Base-by-base conservation (phyloP, 257 asterid genomes). In the Cinchona pubescens region DNA sequence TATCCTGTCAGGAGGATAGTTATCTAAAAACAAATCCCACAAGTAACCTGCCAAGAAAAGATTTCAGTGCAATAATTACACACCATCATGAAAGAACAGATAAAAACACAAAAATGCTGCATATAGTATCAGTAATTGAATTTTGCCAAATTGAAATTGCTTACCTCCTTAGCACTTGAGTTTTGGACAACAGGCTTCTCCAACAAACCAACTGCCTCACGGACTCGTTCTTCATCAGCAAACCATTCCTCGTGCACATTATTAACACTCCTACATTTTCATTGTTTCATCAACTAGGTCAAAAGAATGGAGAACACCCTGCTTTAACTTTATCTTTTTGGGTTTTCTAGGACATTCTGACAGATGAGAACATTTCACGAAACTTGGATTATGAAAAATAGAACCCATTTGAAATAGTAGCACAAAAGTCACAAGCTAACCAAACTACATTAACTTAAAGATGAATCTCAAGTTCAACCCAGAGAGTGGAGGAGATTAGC, bases 181-280 rank as follows among this genome's bases (percentile, higher is more conserved):
- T 74, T 72, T 75, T 75, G 85, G 75, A 85, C 79, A 77, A 76
- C 73, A 29, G 90, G 90, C 63, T 83, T 86, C 78, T 93, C 97
- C 85, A 93, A 78, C 73, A 93, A 76, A 29, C 98, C 98, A 73
- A 87, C 96, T 82, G 92, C 87, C 82, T 80, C 84, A 60, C 97
- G 96, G 48, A 91, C 97, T 58, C 83, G 81, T 77, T 90, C 96
- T 82, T 93, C 98, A 40, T 90, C 89, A 30, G 94, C 90, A 82
- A 93, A 93, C 98, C 98, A 93, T 81, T 83, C 90, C 73, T 93
- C 98, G 34, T 93, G 96, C 73, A 93, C 98, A 75, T 88, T 82
- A 83, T 83, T 93, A 79, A 88, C 96, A 82, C 89, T 90, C 98
- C 98, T 93, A 75, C 67, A 79, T 68, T 55, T 80, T 67, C 65